Evolutionary conservation across 1,284 basidiomycete species (phyloP).

Genomic region (Pascua sp.): DNA sequence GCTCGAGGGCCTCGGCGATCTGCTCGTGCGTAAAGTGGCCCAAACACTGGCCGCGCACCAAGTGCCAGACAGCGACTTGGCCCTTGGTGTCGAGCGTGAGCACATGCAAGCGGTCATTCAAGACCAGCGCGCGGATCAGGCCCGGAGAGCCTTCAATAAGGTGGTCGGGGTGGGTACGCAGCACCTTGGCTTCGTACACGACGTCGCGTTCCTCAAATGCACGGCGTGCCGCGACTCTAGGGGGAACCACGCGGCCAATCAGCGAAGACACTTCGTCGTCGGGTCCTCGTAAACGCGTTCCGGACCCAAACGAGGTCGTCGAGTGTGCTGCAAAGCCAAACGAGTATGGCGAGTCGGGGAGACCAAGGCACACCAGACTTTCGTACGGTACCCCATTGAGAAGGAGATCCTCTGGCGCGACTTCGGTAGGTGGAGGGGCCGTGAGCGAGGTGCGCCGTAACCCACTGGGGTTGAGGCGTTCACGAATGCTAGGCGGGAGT

Average conservation of each 20-base stretch:
- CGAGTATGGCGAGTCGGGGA: slow-evolving; percentile 69
- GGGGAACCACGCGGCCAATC: background rate
- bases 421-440: background rate
- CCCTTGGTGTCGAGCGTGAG: slow-evolving; percentile 84
- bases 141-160: slow-evolving; percentile 75
- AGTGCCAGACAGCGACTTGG: slow-evolving; percentile 86
- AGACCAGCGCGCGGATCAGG: slow-evolving; percentile 72
- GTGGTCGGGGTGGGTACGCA: slow-evolving; percentile 61
- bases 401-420: slow-evolving; percentile 9
- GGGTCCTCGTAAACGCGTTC: slow-evolving; percentile 6
- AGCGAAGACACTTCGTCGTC: slow-evolving; percentile 7
- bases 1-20: slow-evolving; percentile 56
- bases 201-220: slow-evolving; percentile 76
- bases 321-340: slow-evolving; percentile 53
- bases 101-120: slow-evolving; percentile 90
- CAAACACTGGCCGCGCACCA: slow-evolving; percentile 71
- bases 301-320: slow-evolving; percentile 68
- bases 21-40: slow-evolving; percentile 68
- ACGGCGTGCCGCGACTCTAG: slow-evolving; percentile 49
- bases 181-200: slow-evolving; percentile 70
- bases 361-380: slow-evolving; percentile 71
- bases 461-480: slow-evolving; percentile 16
- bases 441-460: slow-evolving; percentile 13
- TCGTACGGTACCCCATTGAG: slow-evolving; percentile 72
- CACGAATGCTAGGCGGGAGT: slow-evolving; percentile 19